Conservation (phyloP, 345 rosid species). For the Schrenkiella parvula region DNA sequence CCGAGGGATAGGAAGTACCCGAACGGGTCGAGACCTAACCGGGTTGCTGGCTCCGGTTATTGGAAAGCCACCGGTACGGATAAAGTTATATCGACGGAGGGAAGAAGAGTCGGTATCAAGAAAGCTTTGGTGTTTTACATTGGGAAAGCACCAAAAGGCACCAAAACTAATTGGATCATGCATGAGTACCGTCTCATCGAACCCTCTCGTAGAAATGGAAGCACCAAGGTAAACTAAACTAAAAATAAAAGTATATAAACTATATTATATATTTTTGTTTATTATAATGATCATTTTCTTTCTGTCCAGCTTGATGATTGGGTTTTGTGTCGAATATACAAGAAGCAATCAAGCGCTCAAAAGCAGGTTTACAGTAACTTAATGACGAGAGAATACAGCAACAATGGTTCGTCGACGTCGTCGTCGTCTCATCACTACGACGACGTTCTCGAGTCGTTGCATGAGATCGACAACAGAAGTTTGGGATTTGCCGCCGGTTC, state of each 20-base stretch:
- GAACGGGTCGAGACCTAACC: conserved; percentile 87
- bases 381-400: conserved; percentile 55
- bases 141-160: conserved; percentile 95
- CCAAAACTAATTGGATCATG: conserved; percentile 99
- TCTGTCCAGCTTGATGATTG: conserved; percentile 79
- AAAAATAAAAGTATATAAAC: neutral
- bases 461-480: conserved; percentile 47
- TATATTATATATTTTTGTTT: neutral
- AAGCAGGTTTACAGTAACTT: conserved; percentile 34
- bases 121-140: conserved; percentile 87
- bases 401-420: conserved; percentile 51
- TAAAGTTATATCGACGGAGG: conserved; percentile 61
- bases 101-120: conserved; percentile 84
- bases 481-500: conserved; percentile 38
- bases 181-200: conserved; percentile 91
- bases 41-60: conserved; percentile 93
- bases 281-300: neutral
- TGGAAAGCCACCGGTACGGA: conserved; percentile 99
- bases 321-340: conserved; percentile 91
- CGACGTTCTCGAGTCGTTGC: conserved; percentile 63
- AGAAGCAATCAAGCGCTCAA: conserved; percentile 66
- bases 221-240: conserved; percentile 50
- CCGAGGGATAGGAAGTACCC: conserved; percentile 94
- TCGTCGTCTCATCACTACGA: conserved; percentile 75
- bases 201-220: conserved; percentile 49